phyloP scores from a whole-genome alignment of 78 protist species.

The Dictyostelium purpureum region DNA sequence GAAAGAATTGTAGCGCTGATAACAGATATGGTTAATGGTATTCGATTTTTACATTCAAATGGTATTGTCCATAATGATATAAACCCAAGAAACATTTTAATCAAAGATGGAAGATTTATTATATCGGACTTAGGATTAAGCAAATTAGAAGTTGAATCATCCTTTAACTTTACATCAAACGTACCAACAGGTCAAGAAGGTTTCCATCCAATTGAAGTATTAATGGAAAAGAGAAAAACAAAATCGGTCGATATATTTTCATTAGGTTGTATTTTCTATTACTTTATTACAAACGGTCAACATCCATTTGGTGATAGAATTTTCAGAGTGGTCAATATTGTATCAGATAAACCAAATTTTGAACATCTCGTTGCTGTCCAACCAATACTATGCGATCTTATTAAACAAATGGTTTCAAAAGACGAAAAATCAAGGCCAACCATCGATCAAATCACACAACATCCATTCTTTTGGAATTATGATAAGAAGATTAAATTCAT shows the following conservation, averaged over 20 bases:
- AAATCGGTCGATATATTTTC: slow-evolving; percentile 56
- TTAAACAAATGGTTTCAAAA: background rate
- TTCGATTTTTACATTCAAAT: slow-evolving; percentile 21
- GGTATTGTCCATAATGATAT: slow-evolving; percentile 66
- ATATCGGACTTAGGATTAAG: slow-evolving; percentile 54
- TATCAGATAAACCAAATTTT: background rate
- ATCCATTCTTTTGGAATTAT: slow-evolving; percentile 54
- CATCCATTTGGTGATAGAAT: slow-evolving; percentile 74
- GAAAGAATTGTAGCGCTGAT: background rate
- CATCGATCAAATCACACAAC: background rate
- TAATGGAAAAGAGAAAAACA: slow-evolving; percentile 46
- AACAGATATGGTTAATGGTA: slow-evolving; percentile 37
- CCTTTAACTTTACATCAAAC: slow-evolving; percentile 33
- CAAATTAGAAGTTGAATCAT: slow-evolving; percentile 27
- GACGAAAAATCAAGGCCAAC: slow-evolving; percentile 9
- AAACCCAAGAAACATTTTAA: slow-evolving; percentile 57
- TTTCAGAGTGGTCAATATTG: slow-evolving; percentile 31
- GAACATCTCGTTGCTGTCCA: background rate
- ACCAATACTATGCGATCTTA: slow-evolving; percentile 21
- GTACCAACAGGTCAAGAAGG: slow-evolving; percentile 71
- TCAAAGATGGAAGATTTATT: slow-evolving; percentile 27
- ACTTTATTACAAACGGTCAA: slow-evolving; percentile 13
- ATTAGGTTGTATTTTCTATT: slow-evolving; percentile 47
- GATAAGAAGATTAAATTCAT: slow-evolving; percentile 22
- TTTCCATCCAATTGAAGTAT: slow-evolving; percentile 60